These are phyloP conservation scores for Boletus coccyginus DNA, from an alignment of 768 basidiomycete species.

Conservation along the genomic window DNA sequence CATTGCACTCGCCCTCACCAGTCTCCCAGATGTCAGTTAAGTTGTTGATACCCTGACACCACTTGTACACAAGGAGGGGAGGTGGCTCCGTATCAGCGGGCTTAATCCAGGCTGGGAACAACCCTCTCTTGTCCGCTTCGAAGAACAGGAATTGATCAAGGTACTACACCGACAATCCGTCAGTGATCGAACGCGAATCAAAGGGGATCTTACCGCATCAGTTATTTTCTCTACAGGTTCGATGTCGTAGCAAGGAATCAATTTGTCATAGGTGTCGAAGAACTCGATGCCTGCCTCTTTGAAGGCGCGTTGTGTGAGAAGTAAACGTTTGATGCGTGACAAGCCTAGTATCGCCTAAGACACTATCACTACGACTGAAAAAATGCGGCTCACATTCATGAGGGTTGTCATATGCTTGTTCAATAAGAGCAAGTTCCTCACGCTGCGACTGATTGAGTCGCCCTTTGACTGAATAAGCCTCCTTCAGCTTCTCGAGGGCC, in stretches of 20 bases:
- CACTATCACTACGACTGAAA: background rate
- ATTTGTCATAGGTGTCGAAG: constrained; percentile 96
- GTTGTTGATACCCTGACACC: constrained; percentile 99
- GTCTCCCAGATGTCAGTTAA: constrained; percentile 99
- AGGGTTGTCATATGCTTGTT: constrained; percentile 99
- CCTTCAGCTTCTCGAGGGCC: constrained; percentile 96
- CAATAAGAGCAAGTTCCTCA: constrained; percentile 96
- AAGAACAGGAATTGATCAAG: constrained; percentile 99
- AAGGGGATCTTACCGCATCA: constrained; percentile 67
- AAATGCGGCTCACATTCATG: constrained; percentile 73
- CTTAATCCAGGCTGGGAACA: constrained; percentile 99
- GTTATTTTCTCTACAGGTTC: constrained; percentile 99
- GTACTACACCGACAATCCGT: constrained; percentile 48
- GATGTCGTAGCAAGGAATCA: constrained; percentile 98
- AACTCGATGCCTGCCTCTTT: constrained; percentile 98
- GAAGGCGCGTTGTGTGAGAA: constrained; percentile 97
- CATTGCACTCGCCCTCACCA: constrained; percentile 94
- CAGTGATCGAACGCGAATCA: background rate
- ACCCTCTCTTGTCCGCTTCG: constrained; percentile 95
- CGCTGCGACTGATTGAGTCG: constrained; percentile 97
- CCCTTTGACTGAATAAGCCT: constrained; percentile 97
- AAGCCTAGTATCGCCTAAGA: constrained; percentile 47
- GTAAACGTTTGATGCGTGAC: constrained; percentile 95
- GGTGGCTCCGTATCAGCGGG: constrained; percentile 97
- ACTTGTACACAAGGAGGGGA: constrained; percentile 96